Evolutionary conservation across 2,329 filamentous ascomycete species (phyloP).

Genomic region (Colletotrichum sojae): DNA sequence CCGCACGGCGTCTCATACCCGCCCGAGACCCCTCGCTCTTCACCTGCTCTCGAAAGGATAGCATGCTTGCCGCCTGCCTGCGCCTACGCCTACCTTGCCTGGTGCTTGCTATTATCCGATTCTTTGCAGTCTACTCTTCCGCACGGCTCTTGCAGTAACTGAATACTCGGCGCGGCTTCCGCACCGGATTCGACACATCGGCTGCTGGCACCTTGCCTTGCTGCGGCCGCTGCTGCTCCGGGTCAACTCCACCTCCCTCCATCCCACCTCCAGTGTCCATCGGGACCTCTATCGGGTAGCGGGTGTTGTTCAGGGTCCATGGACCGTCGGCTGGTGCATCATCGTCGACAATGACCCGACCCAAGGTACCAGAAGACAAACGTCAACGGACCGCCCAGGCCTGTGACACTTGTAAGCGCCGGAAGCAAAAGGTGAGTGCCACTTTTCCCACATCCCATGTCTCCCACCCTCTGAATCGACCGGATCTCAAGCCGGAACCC

Average conservation of each 20-base stretch:
- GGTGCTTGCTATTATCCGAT: constrained; percentile 34
- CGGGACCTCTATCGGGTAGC: constrained; percentile 40
- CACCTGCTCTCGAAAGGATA: constrained; percentile 19
- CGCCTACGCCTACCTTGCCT: neutral
- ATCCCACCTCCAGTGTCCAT: neutral
- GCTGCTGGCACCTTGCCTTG: constrained; percentile 11
- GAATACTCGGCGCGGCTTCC: constrained; percentile 31
- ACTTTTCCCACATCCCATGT: neutral
- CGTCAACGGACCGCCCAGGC: constrained; percentile 75
- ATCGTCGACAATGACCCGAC: constrained; percentile 62
- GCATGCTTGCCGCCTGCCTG: constrained; percentile 27
- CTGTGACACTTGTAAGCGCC: constrained; percentile 75
- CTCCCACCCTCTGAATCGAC: constrained; percentile 7
- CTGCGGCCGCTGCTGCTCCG: constrained; percentile 22
- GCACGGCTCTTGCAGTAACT: constrained; percentile 27
- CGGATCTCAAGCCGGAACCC: constrained; percentile 3
- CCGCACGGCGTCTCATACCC: constrained; percentile 6
- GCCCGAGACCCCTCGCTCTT: constrained; percentile 14
- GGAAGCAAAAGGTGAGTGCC: constrained; percentile 75
- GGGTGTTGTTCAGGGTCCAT: constrained; percentile 28
- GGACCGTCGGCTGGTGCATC: constrained; percentile 39
- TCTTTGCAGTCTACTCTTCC: constrained; percentile 28
- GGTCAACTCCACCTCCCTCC: constrained; percentile 32
- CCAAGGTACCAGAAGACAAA: constrained; percentile 70
- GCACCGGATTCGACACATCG: constrained; percentile 12